Evolutionary conservation across 202 grass and related monocot genomes (phyloP), one percentile per base, ranked within the genome.

Genomic region (Elaeis oleifera): DNA sequence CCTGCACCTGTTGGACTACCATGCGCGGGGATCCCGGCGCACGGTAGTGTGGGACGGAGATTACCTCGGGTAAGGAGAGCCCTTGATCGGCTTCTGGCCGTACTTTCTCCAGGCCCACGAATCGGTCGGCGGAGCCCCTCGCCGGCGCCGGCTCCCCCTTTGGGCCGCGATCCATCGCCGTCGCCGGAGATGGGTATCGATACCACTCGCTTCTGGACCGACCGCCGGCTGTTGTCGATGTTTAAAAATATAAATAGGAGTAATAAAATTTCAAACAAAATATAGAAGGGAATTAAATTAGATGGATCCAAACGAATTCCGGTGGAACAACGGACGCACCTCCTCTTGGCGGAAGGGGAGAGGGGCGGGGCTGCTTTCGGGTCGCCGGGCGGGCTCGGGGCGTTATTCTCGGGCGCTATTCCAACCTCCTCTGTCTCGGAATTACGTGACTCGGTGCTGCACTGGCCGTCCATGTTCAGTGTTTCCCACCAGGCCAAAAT

Each of bases 101-200:
- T 92, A 92, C 78, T 92, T 92, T 13, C 88, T 73, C 88, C 88
- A 92, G 19, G 88, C 80, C 90, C 90, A 95, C 23, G 87, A 88
- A 75, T 96, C 91, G 58, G 86, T 80, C 71, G 87, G 91, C 59
- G 87, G 91, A 62, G 84, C 81, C 6, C 84, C 81, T 90, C 91
- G 0, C 87, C 86, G 29, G 60, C 79, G 0, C 70, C 91, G 1
- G 81, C 83, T 29, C 64, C 79, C 0, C 66, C 81, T 27, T 66
- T 88, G 23, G 67, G 73, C 76, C 87, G 73, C 69, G 22, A 50
- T 55, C 17, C 68, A 8, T 61, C 70, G n/a, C 66, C 78, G 54
- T 90, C 80, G 20, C 71, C 56, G 9, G 36, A 5, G 19, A 88
- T 81, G 61, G 87, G 91, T 58, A 96, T 78, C 59, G 86, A 85